phyloP scores from a whole-genome alignment of 2,329 filamentous ascomycete genomes.

The Arthrobotrys pseudoclavata region DNA sequence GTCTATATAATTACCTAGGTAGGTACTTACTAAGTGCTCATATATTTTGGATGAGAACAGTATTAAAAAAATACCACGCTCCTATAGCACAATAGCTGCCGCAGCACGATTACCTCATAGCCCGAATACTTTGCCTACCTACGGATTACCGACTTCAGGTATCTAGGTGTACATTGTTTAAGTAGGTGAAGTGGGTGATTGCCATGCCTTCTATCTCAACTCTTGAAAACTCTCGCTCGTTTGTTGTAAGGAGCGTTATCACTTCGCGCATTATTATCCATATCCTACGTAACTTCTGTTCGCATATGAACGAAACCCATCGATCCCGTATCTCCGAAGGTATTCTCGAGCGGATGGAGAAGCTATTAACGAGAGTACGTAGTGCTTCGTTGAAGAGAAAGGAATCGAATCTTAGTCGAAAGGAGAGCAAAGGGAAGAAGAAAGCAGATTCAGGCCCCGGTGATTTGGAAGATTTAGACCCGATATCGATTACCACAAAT shows the following conservation, averaged over 20 bases:
- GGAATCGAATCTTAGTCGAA: slow-evolving; percentile 14
- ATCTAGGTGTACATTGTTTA: no score
- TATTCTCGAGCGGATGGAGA: slow-evolving; percentile 43
- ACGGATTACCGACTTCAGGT: no score
- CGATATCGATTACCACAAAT: background rate
- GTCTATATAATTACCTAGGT: no score
- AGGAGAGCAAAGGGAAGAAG: slow-evolving; percentile 12
- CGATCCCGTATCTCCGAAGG: slow-evolving; percentile 12
- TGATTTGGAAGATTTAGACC: background rate
- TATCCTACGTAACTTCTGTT: slow-evolving; percentile 41
- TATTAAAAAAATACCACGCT: no score
- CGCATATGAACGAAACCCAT: background rate
- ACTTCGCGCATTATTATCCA: slow-evolving; percentile 46
- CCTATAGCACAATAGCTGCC: no score
- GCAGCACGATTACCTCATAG: background rate
- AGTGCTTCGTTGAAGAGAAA: slow-evolving; percentile 27
- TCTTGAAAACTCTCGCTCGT: slow-evolving; percentile 3
- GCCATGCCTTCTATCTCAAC: background rate
- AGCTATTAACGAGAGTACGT: slow-evolving; percentile 31
- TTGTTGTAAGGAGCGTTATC: slow-evolving; percentile 14
- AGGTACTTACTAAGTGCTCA: no score
- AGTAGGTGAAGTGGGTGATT: no score
- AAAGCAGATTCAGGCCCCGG: background rate
- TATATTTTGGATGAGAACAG: no score
- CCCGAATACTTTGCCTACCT: no score